A percentile compares a stretch with the other conserved stretches of the same genome.
Conservation (phyloP, 805 yeast species). For the Ogataea ganodermae region DNA sequence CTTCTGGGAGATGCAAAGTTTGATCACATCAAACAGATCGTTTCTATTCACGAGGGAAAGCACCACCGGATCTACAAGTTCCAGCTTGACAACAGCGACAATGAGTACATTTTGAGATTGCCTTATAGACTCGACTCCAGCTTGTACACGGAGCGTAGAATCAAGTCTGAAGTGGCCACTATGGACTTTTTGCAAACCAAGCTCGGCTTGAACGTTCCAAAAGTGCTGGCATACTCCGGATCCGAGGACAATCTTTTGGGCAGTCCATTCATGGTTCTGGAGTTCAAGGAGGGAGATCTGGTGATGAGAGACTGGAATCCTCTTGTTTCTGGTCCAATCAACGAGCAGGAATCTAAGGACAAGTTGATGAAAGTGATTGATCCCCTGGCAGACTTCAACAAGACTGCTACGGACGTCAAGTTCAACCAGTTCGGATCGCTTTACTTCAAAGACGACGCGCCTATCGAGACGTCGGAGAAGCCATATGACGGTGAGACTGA, state of each 20-base stretch:
- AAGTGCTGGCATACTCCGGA: slow-evolving; percentile 66
- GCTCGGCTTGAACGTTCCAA: slow-evolving; percentile 70
- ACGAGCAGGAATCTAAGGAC: slow-evolving; percentile 49
- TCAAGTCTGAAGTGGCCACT: slow-evolving; percentile 92
- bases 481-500: slow-evolving; percentile 65
- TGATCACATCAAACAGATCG: slow-evolving; percentile 61
- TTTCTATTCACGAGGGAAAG: slow-evolving; percentile 90
- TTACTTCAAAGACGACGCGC: slow-evolving; percentile 74
- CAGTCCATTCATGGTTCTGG: slow-evolving; percentile 80
- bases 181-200: slow-evolving; percentile 75
- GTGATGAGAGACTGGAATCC: slow-evolving; percentile 94
- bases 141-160: slow-evolving; percentile 60
- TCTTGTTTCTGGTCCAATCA: slow-evolving; percentile 56
- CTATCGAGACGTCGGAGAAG: slow-evolving; percentile 29
- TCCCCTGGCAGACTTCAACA: slow-evolving; percentile 61
- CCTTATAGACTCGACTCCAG: slow-evolving; percentile 81
- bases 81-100: slow-evolving; percentile 44
- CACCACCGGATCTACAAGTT: slow-evolving; percentile 86
- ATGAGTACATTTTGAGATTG: slow-evolving; percentile 71
- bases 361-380: slow-evolving; percentile 62
- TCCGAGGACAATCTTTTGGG: slow-evolving; percentile 62
- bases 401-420: slow-evolving; percentile 40
- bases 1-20: slow-evolving; percentile 21
- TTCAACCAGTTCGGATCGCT: slow-evolving; percentile 81
- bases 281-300: slow-evolving; percentile 73